Percentiles rank a stretch among this genome's conserved stretches.
Conservation (phyloP, 805 yeast species). For the Cyberlindnera meyerae region DNA sequence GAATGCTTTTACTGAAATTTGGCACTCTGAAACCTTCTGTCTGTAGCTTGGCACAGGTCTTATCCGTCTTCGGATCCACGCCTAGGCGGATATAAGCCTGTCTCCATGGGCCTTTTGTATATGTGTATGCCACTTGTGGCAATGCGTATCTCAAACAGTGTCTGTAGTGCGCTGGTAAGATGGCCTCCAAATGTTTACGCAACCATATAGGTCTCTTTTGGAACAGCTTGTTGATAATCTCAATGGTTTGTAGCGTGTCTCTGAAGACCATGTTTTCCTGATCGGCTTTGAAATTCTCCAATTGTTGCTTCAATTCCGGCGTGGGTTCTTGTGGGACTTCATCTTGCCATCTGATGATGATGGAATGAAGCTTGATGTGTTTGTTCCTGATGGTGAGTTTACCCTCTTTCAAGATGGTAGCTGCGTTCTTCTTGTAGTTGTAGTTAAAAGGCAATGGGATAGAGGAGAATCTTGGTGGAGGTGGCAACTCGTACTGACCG, state of each 20-base stretch:
- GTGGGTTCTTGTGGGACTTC: conserved; percentile 47
- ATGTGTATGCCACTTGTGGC: conserved; percentile 79
- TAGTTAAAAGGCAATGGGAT: conserved; percentile 74
- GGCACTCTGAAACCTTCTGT: no score
- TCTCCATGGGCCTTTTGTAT: conserved; percentile 92
- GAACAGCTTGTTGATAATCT: conserved; percentile 42
- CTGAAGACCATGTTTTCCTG: conserved; percentile 23
- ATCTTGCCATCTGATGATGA: conserved; percentile 45
- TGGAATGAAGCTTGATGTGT: conserved; percentile 48
- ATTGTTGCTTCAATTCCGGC: conserved; percentile 42
- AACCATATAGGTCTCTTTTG: conserved; percentile 80
- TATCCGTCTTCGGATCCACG: conserved; percentile 71
- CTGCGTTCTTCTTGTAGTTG: conserved; percentile 70
- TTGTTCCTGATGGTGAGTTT: conserved; percentile 41
- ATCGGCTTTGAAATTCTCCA: conserved; percentile 32
- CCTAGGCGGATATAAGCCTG: conserved; percentile 79
- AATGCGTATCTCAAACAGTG: conserved; percentile 63
- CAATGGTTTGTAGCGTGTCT: conserved; percentile 28
- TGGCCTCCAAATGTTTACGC: conserved; percentile 58
- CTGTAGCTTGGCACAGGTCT: no score
- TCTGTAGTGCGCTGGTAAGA: conserved; percentile 43
- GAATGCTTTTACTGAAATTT: conserved; percentile 29
- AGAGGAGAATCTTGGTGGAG: conserved; percentile 81
- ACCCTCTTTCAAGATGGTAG: conserved; percentile 42
- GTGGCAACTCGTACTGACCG: conserved; percentile 54